A percentile compares a stretch with the other conserved stretches of the same genome.
These are phyloP conservation scores for Tilletiopsis washingtonensis DNA, from an alignment of 1,284 basidiomycete species.

Conservation along the genomic window DNA sequence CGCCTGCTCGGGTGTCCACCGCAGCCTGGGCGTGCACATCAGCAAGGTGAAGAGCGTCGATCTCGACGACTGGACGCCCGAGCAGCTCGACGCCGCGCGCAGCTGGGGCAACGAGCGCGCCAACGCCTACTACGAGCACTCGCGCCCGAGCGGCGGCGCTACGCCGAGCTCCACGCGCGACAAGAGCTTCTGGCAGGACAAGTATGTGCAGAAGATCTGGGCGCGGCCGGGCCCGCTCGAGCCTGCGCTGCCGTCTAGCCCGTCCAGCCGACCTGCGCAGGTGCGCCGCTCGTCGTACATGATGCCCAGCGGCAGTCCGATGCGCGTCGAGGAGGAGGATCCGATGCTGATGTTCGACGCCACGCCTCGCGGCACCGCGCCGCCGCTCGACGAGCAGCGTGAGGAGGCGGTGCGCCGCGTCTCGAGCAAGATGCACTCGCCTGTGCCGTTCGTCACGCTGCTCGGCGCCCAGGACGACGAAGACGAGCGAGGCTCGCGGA, in stretches of 20 bases:
- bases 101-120: conserved; percentile 28
- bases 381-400: neutral
- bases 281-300: no score
- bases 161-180: conserved; percentile 7
- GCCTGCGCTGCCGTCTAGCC: neutral
- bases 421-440: neutral
- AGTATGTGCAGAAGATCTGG: conserved; percentile 23
- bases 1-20: conserved; percentile 52
- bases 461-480: no score
- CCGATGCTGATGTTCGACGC: neutral
- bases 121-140: conserved; percentile 26
- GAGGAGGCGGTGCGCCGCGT: neutral
- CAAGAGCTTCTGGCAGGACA: conserved; percentile 21
- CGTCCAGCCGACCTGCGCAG: no score
- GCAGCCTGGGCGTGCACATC: conserved; percentile 53
- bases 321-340: neutral
- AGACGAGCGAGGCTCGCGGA: no score
- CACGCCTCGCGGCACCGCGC: neutral
- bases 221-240: neutral
- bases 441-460: no score
- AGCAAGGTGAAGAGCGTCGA: conserved; percentile 53
- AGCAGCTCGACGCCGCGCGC: conserved; percentile 27
- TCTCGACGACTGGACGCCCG: conserved; percentile 49
- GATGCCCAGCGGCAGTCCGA: no score
- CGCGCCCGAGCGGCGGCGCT: conserved; percentile 12